Conservation (phyloP, 257 asterid genomes). For the Solanum raphanifolium region DNA sequence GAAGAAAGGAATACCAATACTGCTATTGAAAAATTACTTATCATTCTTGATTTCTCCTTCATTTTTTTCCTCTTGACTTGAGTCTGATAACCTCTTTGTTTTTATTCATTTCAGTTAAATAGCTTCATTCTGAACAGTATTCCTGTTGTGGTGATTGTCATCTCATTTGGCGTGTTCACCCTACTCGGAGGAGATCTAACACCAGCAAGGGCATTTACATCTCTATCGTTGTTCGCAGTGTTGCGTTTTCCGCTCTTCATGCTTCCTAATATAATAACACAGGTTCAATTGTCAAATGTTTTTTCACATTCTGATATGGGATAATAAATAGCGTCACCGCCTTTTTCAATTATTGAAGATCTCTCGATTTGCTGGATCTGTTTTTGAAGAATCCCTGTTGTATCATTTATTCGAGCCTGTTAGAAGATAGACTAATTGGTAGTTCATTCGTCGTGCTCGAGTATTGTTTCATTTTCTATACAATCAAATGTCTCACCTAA, state of each 20-base stretch:
- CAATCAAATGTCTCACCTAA: neutral
- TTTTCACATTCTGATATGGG: neutral
- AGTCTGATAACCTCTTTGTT: neutral
- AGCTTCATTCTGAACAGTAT: slow-evolving; percentile 74
- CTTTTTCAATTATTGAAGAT: neutral
- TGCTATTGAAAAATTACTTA: neutral
- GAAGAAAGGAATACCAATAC: neutral
- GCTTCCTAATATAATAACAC: slow-evolving; percentile 92
- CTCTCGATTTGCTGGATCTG: neutral
- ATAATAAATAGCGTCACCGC: neutral
- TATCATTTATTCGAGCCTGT: neutral
- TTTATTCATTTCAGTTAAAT: slow-evolving; percentile 53
- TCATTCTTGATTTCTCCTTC: neutral
- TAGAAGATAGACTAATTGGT: neutral
- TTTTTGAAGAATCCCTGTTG: neutral
- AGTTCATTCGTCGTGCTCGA: neutral
- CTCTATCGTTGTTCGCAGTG: slow-evolving; percentile 88
- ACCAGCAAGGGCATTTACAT: slow-evolving; percentile 93
- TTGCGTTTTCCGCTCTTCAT: slow-evolving; percentile 80
- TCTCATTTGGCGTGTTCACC: slow-evolving; percentile 76
- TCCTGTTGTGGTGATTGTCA: slow-evolving; percentile 86
- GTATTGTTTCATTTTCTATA: neutral
- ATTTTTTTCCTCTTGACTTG: neutral
- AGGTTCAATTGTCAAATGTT: slow-evolving; percentile 15
- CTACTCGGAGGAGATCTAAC: slow-evolving; percentile 91